These are phyloP conservation scores for Penicillium longicatenatum DNA, from an alignment of 495 filamentous ascomycete species.

Conservation along the genomic window DNA sequence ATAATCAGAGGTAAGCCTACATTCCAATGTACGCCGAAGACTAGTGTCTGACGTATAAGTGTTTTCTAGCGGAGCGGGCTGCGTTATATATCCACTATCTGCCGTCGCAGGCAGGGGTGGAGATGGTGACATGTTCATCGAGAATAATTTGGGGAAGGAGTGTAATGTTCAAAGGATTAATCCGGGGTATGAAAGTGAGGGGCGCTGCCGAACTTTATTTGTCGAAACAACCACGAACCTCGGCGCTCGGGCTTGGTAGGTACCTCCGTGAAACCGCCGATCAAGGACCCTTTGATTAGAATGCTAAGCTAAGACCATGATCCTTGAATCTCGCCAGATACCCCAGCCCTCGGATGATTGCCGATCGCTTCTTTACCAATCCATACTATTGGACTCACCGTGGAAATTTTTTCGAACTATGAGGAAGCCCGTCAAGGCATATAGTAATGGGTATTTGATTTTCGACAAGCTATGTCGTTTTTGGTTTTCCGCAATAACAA, in stretches of 20 bases:
- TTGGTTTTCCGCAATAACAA: background rate
- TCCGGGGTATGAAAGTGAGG: constrained; percentile 6
- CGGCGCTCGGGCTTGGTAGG: constrained; percentile 22
- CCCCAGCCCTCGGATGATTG: no score
- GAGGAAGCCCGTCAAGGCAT: no score
- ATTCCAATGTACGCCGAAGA: constrained; percentile 29
- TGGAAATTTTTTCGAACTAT: background rate
- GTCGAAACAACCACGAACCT: constrained; percentile 9
- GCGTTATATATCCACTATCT: constrained; percentile 35
- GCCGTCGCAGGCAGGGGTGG: constrained; percentile 32
- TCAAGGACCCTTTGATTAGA: no score
- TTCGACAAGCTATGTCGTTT: background rate
- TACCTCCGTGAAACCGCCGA: background rate
- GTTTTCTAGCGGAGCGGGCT: constrained; percentile 30
- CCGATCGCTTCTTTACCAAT: background rate
- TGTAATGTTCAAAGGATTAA: background rate
- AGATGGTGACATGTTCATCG: constrained; percentile 51
- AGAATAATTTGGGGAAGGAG: background rate
- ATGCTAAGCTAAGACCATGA: no score
- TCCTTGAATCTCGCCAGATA: no score
- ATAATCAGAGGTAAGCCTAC: constrained; percentile 14
- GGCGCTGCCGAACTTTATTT: constrained; percentile 12
- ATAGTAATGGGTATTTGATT: background rate
- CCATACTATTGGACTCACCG: background rate
- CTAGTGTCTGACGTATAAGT: constrained; percentile 37